Evolutionary conservation across 371 early-diverging fungal species (phyloP).

Genomic region (Batkoa obscura): DNA sequence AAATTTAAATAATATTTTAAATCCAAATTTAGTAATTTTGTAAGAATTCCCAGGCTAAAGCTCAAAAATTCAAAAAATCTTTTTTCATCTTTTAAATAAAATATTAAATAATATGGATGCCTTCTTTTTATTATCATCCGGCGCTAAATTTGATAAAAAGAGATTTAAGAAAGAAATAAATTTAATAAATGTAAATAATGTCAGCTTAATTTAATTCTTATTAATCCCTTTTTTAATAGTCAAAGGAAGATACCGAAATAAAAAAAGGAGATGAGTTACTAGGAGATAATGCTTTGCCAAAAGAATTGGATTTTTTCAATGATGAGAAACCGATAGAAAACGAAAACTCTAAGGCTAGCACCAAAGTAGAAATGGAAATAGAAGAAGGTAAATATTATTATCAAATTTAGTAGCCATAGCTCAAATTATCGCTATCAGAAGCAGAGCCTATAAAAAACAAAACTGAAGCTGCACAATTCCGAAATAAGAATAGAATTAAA

Average conservation of each 20-base stretch:
- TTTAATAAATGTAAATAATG: slow-evolving; percentile 36
- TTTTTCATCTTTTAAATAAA: no score
- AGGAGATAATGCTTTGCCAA: not conserved
- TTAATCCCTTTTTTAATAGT: not conserved
- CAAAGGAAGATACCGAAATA: not conserved
- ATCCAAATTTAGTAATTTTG: no score
- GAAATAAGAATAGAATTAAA: slow-evolving; percentile 54
- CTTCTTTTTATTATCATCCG: slow-evolving; percentile 60
- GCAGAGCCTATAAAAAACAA: slow-evolving; percentile 7
- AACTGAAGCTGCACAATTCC: slow-evolving; percentile 20
- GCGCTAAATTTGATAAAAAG: slow-evolving; percentile 61
- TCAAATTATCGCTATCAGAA: slow-evolving; percentile 9
- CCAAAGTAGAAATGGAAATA: not conserved
- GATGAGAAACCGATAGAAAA: not conserved
- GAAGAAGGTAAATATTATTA: slow-evolving; percentile 2
- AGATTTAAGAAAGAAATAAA: slow-evolving; percentile 52
- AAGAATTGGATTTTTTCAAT: slow-evolving; percentile 7
- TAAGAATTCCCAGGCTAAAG: not conserved
- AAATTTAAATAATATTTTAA: no score
- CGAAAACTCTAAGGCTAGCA: slow-evolving; percentile 8
- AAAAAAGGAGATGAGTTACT: not conserved
- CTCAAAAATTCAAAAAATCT: not conserved
- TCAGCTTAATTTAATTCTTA: not conserved
- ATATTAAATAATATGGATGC: slow-evolving; percentile 33
- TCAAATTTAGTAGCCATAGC: slow-evolving; percentile 7